Conservation (phyloP, 2,329 filamentous ascomycete species). For the Knufia fluminis region DNA sequence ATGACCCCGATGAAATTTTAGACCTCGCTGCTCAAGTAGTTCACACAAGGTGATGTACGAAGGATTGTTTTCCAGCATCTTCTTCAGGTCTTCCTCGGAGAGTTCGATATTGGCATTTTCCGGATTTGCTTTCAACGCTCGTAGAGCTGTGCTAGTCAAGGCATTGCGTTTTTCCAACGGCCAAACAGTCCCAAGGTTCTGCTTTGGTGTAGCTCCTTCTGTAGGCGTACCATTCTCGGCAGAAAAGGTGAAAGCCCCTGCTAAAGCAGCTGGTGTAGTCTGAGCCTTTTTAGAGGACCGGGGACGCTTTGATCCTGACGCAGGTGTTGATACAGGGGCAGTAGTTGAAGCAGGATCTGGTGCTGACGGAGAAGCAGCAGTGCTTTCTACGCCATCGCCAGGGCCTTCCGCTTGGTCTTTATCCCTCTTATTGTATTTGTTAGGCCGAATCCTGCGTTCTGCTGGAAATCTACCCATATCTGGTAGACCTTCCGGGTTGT, state of each 20-base stretch:
- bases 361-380: neutral
- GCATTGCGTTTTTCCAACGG: conserved; percentile 39
- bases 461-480: conserved; percentile 26
- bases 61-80: conserved; percentile 44
- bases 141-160: conserved; percentile 42
- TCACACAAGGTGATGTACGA: conserved; percentile 49
- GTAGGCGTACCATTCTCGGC: neutral
- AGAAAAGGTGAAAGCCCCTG: neutral
- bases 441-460: conserved; percentile 18
- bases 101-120: conserved; percentile 35
- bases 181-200: conserved; percentile 37
- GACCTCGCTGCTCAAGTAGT: conserved; percentile 40
- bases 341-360: neutral
- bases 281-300: neutral
- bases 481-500: conserved; percentile 19
- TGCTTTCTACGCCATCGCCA: neutral
- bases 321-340: neutral
- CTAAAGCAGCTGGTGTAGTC: neutral
- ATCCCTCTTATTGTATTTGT: conserved; percentile 7
- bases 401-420: neutral
- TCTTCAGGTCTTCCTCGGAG: conserved; percentile 33
- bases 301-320: neutral
- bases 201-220: neutral
- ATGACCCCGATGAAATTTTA: conserved; percentile 42
- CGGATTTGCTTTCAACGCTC: conserved; percentile 35